Evolutionary conservation across 371 early-diverging fungal species (phyloP).

Genomic region (Rhizopus delemar): DNA sequence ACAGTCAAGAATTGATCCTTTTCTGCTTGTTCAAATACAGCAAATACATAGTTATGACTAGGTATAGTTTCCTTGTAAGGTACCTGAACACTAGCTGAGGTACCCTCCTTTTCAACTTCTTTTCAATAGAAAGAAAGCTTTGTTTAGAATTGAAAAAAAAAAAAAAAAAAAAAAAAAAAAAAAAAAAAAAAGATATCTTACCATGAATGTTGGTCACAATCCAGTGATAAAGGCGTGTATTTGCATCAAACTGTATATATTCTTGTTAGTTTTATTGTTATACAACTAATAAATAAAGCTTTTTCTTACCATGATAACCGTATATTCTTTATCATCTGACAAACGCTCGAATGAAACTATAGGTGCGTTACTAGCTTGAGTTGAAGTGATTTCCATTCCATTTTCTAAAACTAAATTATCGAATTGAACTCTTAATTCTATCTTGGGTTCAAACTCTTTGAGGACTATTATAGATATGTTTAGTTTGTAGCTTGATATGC

Average conservation of each 20-base stretch:
- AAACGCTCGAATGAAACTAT: slow-evolving; percentile 31
- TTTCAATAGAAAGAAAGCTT: not conserved
- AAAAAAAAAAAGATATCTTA: not conserved
- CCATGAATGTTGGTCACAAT: slow-evolving; percentile 29
- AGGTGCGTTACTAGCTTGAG: slow-evolving; percentile 20
- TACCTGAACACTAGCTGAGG: not conserved
- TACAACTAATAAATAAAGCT: not conserved
- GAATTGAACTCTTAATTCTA: slow-evolving; percentile 30
- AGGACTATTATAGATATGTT: slow-evolving; percentile 12
- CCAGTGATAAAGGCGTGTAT: slow-evolving; percentile 37
- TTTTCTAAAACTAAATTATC: slow-evolving; percentile 19
- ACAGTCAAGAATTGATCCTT: slow-evolving; percentile 10
- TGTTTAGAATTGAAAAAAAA: not conserved
- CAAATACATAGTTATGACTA: slow-evolving; percentile 31
- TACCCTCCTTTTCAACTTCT: slow-evolving; percentile 4
- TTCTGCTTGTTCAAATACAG: slow-evolving; percentile 28
- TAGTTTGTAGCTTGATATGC: not conserved
- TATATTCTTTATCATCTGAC: slow-evolving; percentile 25
- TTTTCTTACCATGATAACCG: slow-evolving; percentile 27
- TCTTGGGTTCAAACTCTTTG: slow-evolving; percentile 21
- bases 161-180: not conserved
- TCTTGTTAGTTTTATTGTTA: not conserved
- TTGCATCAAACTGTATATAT: slow-evolving; percentile 33
- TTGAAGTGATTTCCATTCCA: slow-evolving; percentile 27
- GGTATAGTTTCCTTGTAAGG: slow-evolving; percentile 10